Base-by-base conservation (phyloP, 2,329 filamentous ascomycete genomes). In the Fusarium sp. region DNA sequence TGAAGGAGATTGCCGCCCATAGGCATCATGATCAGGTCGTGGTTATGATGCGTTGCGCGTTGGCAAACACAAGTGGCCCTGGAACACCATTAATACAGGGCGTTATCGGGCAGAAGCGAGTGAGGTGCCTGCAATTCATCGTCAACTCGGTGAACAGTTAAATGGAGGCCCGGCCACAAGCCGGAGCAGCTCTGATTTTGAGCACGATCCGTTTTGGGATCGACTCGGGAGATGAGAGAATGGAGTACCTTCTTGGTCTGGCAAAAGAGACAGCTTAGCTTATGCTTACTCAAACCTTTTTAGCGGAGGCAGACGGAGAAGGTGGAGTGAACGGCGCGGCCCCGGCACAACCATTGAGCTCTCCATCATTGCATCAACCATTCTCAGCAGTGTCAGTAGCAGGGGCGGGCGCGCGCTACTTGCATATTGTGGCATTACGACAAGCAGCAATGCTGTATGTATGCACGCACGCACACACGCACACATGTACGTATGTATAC, bases 241-340 rank as follows among this genome's bases (percentile, higher is more conserved):
- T 65, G 55, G 69, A 66, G 65, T 62, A 58, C 62, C 63, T 65
- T 65, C 62, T 71, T 65, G 52, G 59, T 59, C 61, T 74, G 63
- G 68, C 56, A 66, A 43, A 74, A 65, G 54, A 68, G 62, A 58
- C 48, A 30, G 58, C 65, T 74, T 73, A 73, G 73, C 71, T 75
- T 72, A 74, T 75, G 72, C 70, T 74, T 75, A 75, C 72, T 72
- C 66, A 64, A 70, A 69, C 65, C 59, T 65, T 67, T 64, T 71
- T 69, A 70, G 67, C 51, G 60, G 71, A 70, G 69, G 66, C 63
- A 69, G 67, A 69, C 60, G 71, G 72, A 66, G 58, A 59, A 66
- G 64, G 74, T 75, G 72, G 74, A 66, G 74, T 67, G 57, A 52
- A 67, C 58, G 63, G 65, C 53, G 62, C 63, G 65, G 63, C 52